Conservation (phyloP, 1,284 basidiomycete species). For the Hypsizygus ulmarius region DNA sequence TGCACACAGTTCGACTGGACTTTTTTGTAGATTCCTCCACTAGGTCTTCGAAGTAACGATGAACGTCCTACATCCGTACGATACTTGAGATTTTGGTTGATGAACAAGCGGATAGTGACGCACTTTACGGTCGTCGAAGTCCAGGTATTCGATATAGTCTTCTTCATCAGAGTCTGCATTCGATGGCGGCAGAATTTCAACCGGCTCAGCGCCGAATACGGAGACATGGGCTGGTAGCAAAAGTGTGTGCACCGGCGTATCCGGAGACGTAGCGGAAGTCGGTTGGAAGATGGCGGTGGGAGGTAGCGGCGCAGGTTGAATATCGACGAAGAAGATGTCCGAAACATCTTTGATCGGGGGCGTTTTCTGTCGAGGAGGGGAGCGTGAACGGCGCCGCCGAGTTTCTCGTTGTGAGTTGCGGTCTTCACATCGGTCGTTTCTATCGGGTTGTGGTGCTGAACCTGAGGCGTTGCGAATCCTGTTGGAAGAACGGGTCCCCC, state of each 20-base stretch:
- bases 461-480: no score
- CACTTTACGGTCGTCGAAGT: slow-evolving; percentile 65
- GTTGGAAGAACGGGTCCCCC: background rate
- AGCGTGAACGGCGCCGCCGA: background rate
- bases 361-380: slow-evolving; percentile 1
- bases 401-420: background rate
- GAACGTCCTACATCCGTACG: slow-evolving; percentile 34
- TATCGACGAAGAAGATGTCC: slow-evolving; percentile 55
- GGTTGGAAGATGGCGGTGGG: slow-evolving; percentile 15
- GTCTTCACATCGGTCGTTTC: background rate
- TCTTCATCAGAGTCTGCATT: slow-evolving; percentile 44
- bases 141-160: slow-evolving; percentile 70
- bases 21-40: slow-evolving; percentile 37
- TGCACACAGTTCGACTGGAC: slow-evolving; percentile 56
- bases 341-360: slow-evolving; percentile 7
- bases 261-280: slow-evolving; percentile 6
- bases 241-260: slow-evolving; percentile 30
- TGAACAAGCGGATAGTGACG: slow-evolving; percentile 10
- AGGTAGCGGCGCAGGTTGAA: slow-evolving; percentile 34
- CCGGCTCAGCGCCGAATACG: slow-evolving; percentile 44
- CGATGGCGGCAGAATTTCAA: slow-evolving; percentile 44
- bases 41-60: slow-evolving; percentile 62
- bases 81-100: background rate
- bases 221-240: slow-evolving; percentile 66
- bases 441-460: background rate